Evolutionary conservation across 2,329 filamentous ascomycete species (phyloP).

Genomic region (Penicillium oxalicum): DNA sequence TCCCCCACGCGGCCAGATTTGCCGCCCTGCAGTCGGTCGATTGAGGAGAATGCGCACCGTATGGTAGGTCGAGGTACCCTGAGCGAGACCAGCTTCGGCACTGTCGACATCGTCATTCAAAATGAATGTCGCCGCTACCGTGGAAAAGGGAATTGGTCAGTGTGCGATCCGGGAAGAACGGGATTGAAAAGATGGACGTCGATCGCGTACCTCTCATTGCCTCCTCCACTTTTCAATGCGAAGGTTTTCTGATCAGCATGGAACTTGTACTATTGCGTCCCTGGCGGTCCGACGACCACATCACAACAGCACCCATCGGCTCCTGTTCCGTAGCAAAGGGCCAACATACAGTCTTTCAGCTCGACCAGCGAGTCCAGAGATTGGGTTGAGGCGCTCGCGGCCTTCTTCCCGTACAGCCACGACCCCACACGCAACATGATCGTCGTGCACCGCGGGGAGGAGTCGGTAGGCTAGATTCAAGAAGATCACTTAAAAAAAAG

Average conservation of each 20-base stretch:
- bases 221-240: conserved; percentile 29
- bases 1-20: neutral
- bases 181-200: conserved; percentile 2
- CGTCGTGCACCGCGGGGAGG: neutral
- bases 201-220: conserved; percentile 38
- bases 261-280: neutral
- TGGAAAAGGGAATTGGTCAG: neutral
- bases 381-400: conserved; percentile 43
- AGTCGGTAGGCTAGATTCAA: neutral
- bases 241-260: conserved; percentile 15
- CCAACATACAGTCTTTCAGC: conserved; percentile 43
- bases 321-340: neutral
- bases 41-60: conserved; percentile 43
- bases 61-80: conserved; percentile 80
- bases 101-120: conserved; percentile 86
- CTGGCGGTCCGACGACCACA: neutral
- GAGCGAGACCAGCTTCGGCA: conserved; percentile 66
- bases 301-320: neutral
- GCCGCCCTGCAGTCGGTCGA: conserved; percentile 4
- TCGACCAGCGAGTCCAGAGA: conserved; percentile 55
- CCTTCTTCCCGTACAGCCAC: conserved; percentile 43
- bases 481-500: neutral
- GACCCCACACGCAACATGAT: conserved; percentile 39
- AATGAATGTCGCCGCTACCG: conserved; percentile 59
- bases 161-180: conserved; percentile 11